Evolutionary conservation across 163 green algal species (phyloP).

Genomic region (Dunaliella salina): DNA sequence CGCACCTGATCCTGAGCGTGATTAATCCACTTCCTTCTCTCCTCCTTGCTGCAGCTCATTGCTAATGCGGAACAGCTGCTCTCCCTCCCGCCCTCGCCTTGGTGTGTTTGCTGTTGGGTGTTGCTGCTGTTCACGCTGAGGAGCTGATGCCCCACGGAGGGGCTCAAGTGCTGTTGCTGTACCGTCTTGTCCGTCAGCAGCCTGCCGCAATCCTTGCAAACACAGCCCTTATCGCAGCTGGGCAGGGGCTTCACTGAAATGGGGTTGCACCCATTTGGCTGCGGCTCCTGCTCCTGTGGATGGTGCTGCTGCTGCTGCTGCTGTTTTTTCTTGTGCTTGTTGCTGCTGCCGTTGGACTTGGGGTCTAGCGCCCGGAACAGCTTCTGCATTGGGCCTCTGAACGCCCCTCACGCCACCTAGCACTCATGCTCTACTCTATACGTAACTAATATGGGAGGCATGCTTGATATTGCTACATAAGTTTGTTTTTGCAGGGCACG

Average conservation of each 20-base stretch:
- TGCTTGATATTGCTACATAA: no score
- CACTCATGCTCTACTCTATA: no score
- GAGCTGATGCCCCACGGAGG: background rate
- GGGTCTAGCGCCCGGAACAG: background rate
- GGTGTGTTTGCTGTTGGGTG: background rate
- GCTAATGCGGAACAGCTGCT: no score
- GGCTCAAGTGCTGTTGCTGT: no score
- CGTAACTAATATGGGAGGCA: no score
- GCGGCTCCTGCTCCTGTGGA: background rate
- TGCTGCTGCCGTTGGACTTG: background rate
- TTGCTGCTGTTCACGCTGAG: background rate
- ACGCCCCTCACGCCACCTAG: no score
- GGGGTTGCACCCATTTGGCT: background rate
- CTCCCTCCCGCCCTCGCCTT: background rate
- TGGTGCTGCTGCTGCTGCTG: background rate
- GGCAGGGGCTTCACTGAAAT: background rate
- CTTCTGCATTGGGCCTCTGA: background rate
- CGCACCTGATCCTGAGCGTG: conserved; percentile 6
- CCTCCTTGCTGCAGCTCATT: conserved; percentile 6
- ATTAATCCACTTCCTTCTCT: conserved; percentile 1
- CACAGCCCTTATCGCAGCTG: background rate
- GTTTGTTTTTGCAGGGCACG: no score
- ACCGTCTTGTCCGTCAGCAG: no score
- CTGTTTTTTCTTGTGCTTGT: background rate
- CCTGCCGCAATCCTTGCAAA: no score